phyloP scores from a whole-genome alignment of 257 asterid species.

The Forsythia suspensa region DNA sequence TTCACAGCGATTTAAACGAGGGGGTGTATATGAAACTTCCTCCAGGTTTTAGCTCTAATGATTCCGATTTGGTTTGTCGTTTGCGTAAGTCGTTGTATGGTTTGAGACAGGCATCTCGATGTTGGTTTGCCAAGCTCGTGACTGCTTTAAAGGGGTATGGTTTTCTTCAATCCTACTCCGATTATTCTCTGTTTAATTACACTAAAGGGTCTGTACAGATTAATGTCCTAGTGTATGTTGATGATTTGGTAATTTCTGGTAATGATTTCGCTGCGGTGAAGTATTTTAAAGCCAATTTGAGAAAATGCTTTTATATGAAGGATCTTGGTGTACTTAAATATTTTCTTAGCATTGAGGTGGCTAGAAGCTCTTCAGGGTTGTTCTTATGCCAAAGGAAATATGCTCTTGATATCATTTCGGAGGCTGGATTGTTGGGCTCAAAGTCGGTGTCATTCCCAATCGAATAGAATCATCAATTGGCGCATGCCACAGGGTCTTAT shows the following conservation, averaged over 20 bases:
- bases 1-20: neutral
- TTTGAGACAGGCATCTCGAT: neutral
- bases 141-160: neutral
- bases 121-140: constrained; percentile 15
- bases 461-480: too few relatives aligned
- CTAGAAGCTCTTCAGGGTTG: neutral
- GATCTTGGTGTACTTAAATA: neutral
- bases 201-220: neutral
- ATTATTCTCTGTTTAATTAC: constrained; percentile 13
- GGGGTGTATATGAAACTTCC: constrained; percentile 18
- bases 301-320: neutral
- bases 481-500: too few relatives aligned
- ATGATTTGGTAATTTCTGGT: constrained; percentile 10
- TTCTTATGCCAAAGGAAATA: neutral
- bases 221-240: constrained; percentile 19
- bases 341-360: neutral
- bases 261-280: neutral
- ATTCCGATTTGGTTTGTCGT: neutral
- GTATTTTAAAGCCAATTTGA: neutral
- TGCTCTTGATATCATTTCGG: neutral
- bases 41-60: neutral
- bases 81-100: neutral
- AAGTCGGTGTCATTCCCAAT: neutral
- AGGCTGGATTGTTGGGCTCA: neutral
- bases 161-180: constrained; percentile 2